Conservation (phyloP, 495 filamentous ascomycete species). For the Penicillium robsamsonii region DNA sequence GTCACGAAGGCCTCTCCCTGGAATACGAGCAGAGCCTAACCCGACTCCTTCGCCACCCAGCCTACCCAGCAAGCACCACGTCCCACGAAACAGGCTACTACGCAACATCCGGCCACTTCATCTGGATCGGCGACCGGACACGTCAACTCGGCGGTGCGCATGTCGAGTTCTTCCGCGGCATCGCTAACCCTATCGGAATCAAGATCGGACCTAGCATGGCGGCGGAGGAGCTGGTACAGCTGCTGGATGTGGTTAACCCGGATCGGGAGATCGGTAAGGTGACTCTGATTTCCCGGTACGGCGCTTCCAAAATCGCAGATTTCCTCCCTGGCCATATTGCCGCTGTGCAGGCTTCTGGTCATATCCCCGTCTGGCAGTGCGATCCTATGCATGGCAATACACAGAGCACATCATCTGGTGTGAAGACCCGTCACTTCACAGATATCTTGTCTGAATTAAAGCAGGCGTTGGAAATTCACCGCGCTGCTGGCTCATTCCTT, state of each 20-base stretch:
- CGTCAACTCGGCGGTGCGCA: constrained; percentile 89
- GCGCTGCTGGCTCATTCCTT: constrained; percentile 74
- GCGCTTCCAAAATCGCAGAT: constrained; percentile 64
- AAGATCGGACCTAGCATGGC: constrained; percentile 90
- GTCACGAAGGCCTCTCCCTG: constrained; percentile 89
- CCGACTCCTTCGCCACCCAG: constrained; percentile 62
- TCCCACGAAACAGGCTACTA: constrained; percentile 54
- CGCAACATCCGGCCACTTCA: constrained; percentile 92
- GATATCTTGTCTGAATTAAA: constrained; percentile 83
- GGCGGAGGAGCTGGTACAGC: constrained; percentile 63
- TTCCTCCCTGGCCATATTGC: constrained; percentile 81
- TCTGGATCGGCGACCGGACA: constrained; percentile 98
- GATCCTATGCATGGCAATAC: constrained; percentile 94
- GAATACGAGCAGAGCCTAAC: constrained; percentile 93
- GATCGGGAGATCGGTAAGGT: constrained; percentile 79
- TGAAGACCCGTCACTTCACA: constrained; percentile 87
- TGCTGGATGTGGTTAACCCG: constrained; percentile 86
- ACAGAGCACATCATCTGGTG: constrained; percentile 58
- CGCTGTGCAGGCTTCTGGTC: constrained; percentile 70
- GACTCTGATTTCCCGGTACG: constrained; percentile 94
- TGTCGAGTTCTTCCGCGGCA: constrained; percentile 94
- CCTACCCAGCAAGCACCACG: constrained; percentile 12
- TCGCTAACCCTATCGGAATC: constrained; percentile 92
- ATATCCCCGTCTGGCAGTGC: constrained; percentile 92
- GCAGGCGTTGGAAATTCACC: constrained; percentile 78